These are phyloP conservation scores for Alternaria viburni DNA, from an alignment of 2,329 filamentous ascomycete genomes.

Conservation along the genomic window DNA sequence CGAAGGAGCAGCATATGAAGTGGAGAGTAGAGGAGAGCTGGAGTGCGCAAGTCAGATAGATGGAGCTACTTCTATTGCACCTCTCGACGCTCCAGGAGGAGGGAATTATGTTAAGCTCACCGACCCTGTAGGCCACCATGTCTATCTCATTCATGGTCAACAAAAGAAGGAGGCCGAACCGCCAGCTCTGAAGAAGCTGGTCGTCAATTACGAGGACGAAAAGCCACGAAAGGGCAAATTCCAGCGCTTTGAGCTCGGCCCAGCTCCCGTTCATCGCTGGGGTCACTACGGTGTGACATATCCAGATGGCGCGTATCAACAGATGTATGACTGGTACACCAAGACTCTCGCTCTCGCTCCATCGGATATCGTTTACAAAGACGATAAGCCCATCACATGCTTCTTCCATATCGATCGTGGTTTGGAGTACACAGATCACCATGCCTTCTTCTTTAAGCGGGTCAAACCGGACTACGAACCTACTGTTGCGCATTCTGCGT, in stretches of 20 bases:
- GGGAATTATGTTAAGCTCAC: neutral
- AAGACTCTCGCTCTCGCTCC: slow-evolving; percentile 50
- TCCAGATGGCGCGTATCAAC: slow-evolving; percentile 22
- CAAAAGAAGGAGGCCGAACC: neutral
- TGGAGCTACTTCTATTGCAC: neutral
- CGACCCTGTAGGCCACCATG: neutral
- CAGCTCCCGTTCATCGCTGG: slow-evolving; percentile 54
- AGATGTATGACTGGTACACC: slow-evolving; percentile 47
- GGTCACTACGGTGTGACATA: slow-evolving; percentile 49
- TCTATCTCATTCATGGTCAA: neutral
- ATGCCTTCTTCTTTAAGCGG: slow-evolving; percentile 52
- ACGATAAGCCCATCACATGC: slow-evolving; percentile 33
- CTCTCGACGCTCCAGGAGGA: neutral
- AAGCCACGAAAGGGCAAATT: slow-evolving; percentile 56
- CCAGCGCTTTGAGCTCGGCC: slow-evolving; percentile 56
- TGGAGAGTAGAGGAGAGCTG: neutral
- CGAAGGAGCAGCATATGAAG: neutral
- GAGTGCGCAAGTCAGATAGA: neutral
- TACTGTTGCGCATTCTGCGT: slow-evolving; percentile 67
- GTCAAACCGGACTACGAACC: neutral
- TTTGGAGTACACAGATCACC: slow-evolving; percentile 31
- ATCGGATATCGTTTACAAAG: slow-evolving; percentile 45
- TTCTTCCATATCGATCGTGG: slow-evolving; percentile 60
- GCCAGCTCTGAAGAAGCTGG: neutral
- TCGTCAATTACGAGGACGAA: neutral